Percentiles rank a stretch among this genome's conserved stretches.
These are phyloP conservation scores for Microcos paniculata DNA, from an alignment of 345 rosid species.

Conservation along the genomic window DNA sequence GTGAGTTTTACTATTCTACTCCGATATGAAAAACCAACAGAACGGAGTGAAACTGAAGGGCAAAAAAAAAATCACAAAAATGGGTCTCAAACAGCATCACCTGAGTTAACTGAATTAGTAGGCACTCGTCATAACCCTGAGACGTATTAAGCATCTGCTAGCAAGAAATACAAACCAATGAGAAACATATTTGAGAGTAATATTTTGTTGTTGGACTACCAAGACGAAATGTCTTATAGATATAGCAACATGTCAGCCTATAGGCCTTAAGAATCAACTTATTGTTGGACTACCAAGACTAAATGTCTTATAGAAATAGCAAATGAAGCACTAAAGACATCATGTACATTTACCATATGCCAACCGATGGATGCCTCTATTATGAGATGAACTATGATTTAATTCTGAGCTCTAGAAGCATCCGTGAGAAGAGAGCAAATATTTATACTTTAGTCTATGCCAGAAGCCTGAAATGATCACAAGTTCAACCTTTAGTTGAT, in stretches of 20 bases:
- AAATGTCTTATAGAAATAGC: neutral
- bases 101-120: slow-evolving; percentile 4
- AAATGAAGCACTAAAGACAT: neutral
- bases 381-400: neutral
- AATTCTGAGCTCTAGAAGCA: neutral
- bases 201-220: neutral
- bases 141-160: slow-evolving; percentile 10
- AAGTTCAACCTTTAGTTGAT: neutral
- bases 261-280: too few species aligned
- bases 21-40: neutral
- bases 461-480: neutral
- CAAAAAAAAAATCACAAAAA: neutral
- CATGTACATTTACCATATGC: neutral
- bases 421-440: neutral
- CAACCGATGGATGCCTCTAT: neutral
- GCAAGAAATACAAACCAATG: neutral
- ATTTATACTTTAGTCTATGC: neutral
- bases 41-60: neutral
- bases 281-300: neutral
- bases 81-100: neutral
- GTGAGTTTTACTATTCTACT: neutral
- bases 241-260: neutral
- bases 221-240: neutral
- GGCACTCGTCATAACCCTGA: neutral
- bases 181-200: neutral